Evolutionary conservation across 140 eudicot genomes (phyloP).

Genomic region (Stevia rebaudiana): DNA sequence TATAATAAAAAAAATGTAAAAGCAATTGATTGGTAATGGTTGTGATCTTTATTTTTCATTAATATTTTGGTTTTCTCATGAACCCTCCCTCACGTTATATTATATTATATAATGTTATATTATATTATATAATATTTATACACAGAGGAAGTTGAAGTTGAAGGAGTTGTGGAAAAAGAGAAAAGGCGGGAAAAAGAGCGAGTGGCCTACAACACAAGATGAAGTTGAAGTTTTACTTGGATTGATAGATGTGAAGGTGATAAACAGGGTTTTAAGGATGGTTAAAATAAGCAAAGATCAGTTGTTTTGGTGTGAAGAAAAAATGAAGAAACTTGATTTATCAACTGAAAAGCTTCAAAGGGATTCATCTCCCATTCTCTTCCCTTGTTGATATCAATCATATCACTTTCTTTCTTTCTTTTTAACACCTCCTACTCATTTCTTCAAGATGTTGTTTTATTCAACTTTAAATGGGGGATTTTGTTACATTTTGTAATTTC

Average conservation of each 20-base stretch:
- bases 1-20: too few relatives aligned
- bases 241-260: conserved; percentile 58
- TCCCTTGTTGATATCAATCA: conserved; percentile 51
- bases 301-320: conserved; percentile 87
- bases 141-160: conserved; percentile 77
- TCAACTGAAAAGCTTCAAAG: conserved; percentile 66
- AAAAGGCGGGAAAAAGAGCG: conserved; percentile 68
- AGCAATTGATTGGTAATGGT: too few relatives aligned
- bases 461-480: too few relatives aligned
- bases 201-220: conserved; percentile 61
- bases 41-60: too few relatives aligned
- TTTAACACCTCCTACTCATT: too few relatives aligned
- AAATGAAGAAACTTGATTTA: conserved; percentile 70
- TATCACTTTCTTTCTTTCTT: too few relatives aligned
- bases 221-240: conserved; percentile 72
- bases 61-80: too few relatives aligned
- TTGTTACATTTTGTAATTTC: too few relatives aligned
- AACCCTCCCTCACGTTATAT: too few relatives aligned
- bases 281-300: conserved; percentile 63
- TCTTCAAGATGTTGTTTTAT: too few relatives aligned
- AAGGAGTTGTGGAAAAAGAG: conserved; percentile 72
- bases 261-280: conserved; percentile 68
- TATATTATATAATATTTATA: too few relatives aligned
- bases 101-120: too few relatives aligned
- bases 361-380: conserved; percentile 85